Conservation (phyloP, 2,329 filamentous ascomycete genomes). For the Zymoseptoria ardabiliae region DNA sequence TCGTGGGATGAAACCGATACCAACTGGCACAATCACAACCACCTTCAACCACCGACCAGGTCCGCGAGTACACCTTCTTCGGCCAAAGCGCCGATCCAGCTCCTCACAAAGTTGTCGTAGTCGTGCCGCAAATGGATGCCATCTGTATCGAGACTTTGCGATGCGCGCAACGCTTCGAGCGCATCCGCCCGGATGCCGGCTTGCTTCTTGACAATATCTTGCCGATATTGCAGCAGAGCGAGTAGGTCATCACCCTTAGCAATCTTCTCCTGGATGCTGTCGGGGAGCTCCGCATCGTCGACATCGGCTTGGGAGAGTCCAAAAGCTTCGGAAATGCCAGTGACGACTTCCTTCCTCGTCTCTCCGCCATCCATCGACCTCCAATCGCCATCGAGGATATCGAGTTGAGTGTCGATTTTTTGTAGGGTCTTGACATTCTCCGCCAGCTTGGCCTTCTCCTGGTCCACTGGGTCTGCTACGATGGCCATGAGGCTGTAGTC, state of each 20-base stretch:
- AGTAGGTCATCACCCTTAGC: constrained; percentile 16
- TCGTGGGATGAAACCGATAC: neutral
- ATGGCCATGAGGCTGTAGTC: constrained; percentile 72
- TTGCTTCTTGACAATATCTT: constrained; percentile 37
- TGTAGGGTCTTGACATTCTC: constrained; percentile 41
- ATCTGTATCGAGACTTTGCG: constrained; percentile 45
- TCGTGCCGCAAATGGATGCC: constrained; percentile 56
- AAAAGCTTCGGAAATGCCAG: constrained; percentile 13
- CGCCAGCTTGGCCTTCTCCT: constrained; percentile 38
- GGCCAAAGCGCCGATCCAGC: constrained; percentile 62
- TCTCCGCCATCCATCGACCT: constrained; percentile 27
- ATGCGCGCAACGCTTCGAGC: constrained; percentile 40
- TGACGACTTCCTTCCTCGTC: constrained; percentile 16
- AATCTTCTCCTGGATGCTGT: constrained; percentile 21
- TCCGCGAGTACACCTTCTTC: constrained; percentile 53
- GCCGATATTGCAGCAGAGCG: constrained; percentile 33
- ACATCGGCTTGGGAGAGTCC: constrained; percentile 28
- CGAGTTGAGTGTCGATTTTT: constrained; percentile 35
- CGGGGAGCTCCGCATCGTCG: constrained; percentile 26
- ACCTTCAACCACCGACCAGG: constrained; percentile 15
- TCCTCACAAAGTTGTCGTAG: constrained; percentile 54
- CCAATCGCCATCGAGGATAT: constrained; percentile 38
- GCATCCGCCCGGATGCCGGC: constrained; percentile 41
- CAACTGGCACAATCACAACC: neutral
- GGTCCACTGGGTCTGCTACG: constrained; percentile 56